Evolutionary conservation across 805 yeast genomes (phyloP), one percentile per base, ranked within the genome.

Genomic region (Schwanniomyces polymorphus): DNA sequence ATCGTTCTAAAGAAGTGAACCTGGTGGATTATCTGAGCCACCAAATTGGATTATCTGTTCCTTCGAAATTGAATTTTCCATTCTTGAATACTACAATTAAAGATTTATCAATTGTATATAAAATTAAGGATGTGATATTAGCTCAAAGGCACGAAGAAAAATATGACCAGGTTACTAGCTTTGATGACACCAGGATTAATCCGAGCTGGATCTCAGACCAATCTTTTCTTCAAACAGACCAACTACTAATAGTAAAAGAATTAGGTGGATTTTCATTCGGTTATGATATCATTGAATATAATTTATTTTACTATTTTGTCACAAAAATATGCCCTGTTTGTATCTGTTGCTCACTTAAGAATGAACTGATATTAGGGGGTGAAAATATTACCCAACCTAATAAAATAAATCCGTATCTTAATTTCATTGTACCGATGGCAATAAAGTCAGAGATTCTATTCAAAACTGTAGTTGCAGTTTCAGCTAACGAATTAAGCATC

Each of bases 341-440:
- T 49, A 65, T 71, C 8, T 71, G 77, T 44, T 70, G 23, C 23
- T 61, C 48, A 66, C 72, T 23, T 26, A 8, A 27, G 27, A 27
- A 27, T 27, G 18, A 9, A 3, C 43, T 4, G n/a, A 34, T 16
- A 7, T 34, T 34, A 16, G 16, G 12, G 38, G 23, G 23, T 21
- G 23, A 21, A 21, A 21, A 21, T 21, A 21, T 21, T 21, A 4
- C 5, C 23, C 23, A 21, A 21, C 23, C 14, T 21, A 41, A 37
- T 39, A 45, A 46, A n/a, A 27, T 46, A 4, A 72, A 73, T 38
- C 78, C 77, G 1, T 72, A 72, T 48, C 52, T 71, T 12, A 59
- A 68, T 39, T 48, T 70, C 27, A 60, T 72, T 7, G 68, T 65
- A 0, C 78, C 78, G 5, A 52, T 72, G 40, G 69, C 75, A 1